These are phyloP conservation scores for Fusarium sp. DNA, from an alignment of 2,329 filamentous ascomycete species.

Conservation along the genomic window DNA sequence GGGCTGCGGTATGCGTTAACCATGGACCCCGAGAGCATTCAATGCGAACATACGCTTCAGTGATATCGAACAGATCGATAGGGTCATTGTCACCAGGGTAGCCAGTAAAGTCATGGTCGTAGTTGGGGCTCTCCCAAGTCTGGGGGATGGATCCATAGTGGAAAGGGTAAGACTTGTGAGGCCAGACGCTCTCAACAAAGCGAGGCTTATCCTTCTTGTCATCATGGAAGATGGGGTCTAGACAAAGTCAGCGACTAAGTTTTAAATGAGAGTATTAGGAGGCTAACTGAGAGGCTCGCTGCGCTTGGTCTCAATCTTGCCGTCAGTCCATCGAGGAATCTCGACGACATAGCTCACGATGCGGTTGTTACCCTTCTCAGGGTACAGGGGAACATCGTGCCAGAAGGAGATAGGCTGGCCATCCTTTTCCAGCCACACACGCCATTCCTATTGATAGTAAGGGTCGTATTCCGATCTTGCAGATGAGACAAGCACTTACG, in stretches of 20 bases:
- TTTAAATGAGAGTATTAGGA: too few relatives aligned
- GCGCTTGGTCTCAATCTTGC: slow-evolving; percentile 55
- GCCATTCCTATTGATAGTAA: slow-evolving; percentile 50
- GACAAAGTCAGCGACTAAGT: background rate
- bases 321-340: slow-evolving; percentile 57
- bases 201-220: slow-evolving; percentile 50
- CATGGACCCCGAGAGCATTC: fast-evolving
- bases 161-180: slow-evolving; percentile 58
- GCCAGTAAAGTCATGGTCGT: slow-evolving; percentile 53
- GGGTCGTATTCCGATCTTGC: fast-evolving
- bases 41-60: slow-evolving; percentile 32
- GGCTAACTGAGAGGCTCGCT: slow-evolving; percentile 53
- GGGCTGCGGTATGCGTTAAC: slow-evolving; percentile 17
- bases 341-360: slow-evolving; percentile 56
- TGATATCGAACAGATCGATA: slow-evolving; percentile 56
- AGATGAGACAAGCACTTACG: slow-evolving; percentile 29
- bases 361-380: slow-evolving; percentile 48
- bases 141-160: slow-evolving; percentile 58
- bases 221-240: slow-evolving; percentile 58
- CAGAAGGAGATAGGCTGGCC: slow-evolving; percentile 56
- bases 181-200: slow-evolving; percentile 57
- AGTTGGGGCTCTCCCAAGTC: slow-evolving; percentile 58
- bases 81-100: slow-evolving; percentile 56
- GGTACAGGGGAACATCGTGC: slow-evolving; percentile 57
- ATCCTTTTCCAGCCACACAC: slow-evolving; percentile 54